phyloP scores from a whole-genome alignment of 306 rosid genomes.

The Canavalia ensiformis region DNA sequence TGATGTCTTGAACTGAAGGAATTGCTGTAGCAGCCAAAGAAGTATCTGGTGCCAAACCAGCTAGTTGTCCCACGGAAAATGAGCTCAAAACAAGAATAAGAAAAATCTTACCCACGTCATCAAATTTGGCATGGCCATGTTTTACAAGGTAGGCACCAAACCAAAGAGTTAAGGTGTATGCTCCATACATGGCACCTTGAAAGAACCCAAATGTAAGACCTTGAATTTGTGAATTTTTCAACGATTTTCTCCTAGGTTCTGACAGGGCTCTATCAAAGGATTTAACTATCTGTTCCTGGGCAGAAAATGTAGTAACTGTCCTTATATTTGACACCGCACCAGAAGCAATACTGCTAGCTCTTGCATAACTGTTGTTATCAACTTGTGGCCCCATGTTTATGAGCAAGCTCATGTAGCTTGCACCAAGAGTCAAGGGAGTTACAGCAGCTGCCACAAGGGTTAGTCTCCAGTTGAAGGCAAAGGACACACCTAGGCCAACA shows the following conservation, averaged over 20 bases:
- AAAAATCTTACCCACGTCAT: slow-evolving; percentile 75
- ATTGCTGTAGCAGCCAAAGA: slow-evolving; percentile 74
- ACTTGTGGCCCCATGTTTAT: slow-evolving; percentile 76
- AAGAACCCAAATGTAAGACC: slow-evolving; percentile 77
- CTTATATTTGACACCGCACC: slow-evolving; percentile 92
- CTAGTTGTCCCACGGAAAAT: slow-evolving; percentile 91
- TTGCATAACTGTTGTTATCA: slow-evolving; percentile 73
- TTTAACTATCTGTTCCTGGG: slow-evolving; percentile 77
- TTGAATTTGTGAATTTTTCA: slow-evolving; percentile 70
- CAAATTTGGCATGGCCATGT: slow-evolving; percentile 58
- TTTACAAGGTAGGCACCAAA: slow-evolving; percentile 75
- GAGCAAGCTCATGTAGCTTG: slow-evolving; percentile 83
- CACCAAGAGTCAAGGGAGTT: slow-evolving; percentile 92
- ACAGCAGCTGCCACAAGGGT: slow-evolving; percentile 81
- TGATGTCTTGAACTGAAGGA: slow-evolving; percentile 76
- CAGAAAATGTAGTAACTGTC: slow-evolving; percentile 85
- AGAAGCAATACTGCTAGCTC: slow-evolving; percentile 90
- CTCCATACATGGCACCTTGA: slow-evolving; percentile 87
- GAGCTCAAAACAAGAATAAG: slow-evolving; percentile 96
- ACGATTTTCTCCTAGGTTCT: slow-evolving; percentile 70
- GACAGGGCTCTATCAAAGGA: slow-evolving; percentile 76
- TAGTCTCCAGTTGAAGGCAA: slow-evolving; percentile 63
- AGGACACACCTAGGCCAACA: slow-evolving; percentile 74
- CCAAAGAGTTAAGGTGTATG: slow-evolving; percentile 85
- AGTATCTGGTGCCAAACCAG: slow-evolving; percentile 93